Evolutionary conservation across 2,329 filamentous ascomycete genomes (phyloP).

Genomic region (Verticillium longisporum): DNA sequence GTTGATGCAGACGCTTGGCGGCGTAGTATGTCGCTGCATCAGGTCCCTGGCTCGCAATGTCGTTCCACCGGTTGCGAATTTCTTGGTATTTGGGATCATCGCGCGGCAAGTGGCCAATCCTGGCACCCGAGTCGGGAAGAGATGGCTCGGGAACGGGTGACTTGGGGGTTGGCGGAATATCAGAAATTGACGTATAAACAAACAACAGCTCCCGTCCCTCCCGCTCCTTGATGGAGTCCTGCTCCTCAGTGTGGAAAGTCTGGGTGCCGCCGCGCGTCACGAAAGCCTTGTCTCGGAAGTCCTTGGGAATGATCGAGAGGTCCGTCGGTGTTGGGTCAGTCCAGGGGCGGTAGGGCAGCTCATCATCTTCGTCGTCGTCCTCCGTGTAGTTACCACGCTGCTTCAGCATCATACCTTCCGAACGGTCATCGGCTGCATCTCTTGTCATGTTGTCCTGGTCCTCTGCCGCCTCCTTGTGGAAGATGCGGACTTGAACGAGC

Average conservation of each 20-base stretch:
- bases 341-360: constrained; percentile 47
- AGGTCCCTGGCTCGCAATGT: constrained; percentile 36
- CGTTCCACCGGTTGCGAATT: constrained; percentile 40
- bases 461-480: constrained; percentile 66
- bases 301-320: constrained; percentile 38
- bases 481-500: constrained; percentile 60
- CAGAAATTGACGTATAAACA: constrained; percentile 46
- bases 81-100: constrained; percentile 38
- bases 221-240: constrained; percentile 47
- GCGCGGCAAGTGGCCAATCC: constrained; percentile 27
- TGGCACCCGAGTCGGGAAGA: constrained; percentile 15
- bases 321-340: constrained; percentile 38
- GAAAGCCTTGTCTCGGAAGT: constrained; percentile 40
- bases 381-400: constrained; percentile 48
- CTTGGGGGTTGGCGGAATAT: constrained; percentile 51
- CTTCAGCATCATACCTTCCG: constrained; percentile 64
- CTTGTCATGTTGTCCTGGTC: constrained; percentile 63
- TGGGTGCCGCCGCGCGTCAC: constrained; percentile 47
- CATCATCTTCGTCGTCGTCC: constrained; percentile 48
- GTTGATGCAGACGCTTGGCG: constrained; percentile 30
- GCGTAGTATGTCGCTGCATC: constrained; percentile 35
- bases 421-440: constrained; percentile 66
- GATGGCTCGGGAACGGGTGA: constrained; percentile 36
- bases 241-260: constrained; percentile 46
- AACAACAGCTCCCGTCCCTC: constrained; percentile 55